Conservation (phyloP, 2,329 filamentous ascomycete genomes). For the Botryosphaeria dothidea region DNA sequence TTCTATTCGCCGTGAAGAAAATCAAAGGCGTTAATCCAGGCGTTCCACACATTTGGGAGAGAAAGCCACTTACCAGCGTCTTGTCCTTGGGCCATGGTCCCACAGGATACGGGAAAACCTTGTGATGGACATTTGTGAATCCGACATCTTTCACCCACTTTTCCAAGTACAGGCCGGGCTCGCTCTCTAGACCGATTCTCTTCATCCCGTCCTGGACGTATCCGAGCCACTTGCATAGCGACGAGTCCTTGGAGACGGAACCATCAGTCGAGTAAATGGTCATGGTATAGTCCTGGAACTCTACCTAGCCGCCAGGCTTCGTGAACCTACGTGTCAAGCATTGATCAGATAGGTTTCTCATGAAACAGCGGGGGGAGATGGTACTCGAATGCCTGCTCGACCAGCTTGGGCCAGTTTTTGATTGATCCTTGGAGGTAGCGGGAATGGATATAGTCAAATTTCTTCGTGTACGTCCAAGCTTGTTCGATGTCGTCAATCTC, state of each 20-base stretch:
- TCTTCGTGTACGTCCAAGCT: slow-evolving; percentile 32
- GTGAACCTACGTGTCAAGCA: slow-evolving; percentile 29
- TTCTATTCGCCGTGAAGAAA: slow-evolving; percentile 20
- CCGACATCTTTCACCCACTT: slow-evolving; percentile 27
- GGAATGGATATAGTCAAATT: slow-evolving; percentile 61
- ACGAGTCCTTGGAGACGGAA: slow-evolving; percentile 24
- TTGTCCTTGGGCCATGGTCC: slow-evolving; percentile 28
- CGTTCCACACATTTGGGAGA: too few species aligned
- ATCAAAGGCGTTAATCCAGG: neutral
- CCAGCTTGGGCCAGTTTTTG: slow-evolving; percentile 53
- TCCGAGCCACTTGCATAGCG: slow-evolving; percentile 1
- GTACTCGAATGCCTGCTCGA: slow-evolving; percentile 51
- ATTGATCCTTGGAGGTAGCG: slow-evolving; percentile 54
- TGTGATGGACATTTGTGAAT: slow-evolving; percentile 31
- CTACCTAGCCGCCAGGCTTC: slow-evolving; percentile 33
- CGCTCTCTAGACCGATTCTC: slow-evolving; percentile 7
- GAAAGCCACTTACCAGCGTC: neutral
- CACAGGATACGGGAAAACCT: slow-evolving; percentile 32
- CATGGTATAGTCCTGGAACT: slow-evolving; percentile 32
- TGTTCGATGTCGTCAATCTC: slow-evolving; percentile 52
- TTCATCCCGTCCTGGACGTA: neutral
- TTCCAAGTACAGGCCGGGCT: slow-evolving; percentile 26
- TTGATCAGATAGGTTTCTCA: slow-evolving; percentile 49
- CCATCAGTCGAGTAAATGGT: slow-evolving; percentile 34
- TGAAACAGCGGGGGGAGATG: too few species aligned